A percentile compares a stretch with the other conserved stretches of the same genome.
These are phyloP conservation scores for Curvularia hawaiiensis DNA, from an alignment of 2,329 filamentous ascomycete species.

Conservation along the genomic window DNA sequence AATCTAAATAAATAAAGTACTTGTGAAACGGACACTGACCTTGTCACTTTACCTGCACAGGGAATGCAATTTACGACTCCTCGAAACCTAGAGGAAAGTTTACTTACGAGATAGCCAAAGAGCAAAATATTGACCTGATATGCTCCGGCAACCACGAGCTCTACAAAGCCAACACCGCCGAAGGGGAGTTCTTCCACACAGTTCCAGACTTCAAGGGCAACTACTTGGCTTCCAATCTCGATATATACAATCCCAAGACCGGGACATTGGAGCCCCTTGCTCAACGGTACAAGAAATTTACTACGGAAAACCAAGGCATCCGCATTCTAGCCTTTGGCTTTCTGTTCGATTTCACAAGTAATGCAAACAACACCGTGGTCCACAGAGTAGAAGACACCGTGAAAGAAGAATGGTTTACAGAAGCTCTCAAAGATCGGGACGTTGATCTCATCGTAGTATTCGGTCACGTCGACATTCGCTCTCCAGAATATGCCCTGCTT, in stretches of 20 bases:
- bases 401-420: conserved; percentile 85
- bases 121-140: conserved; percentile 83
- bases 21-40: neutral
- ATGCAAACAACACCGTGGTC: conserved; percentile 89
- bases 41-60: conserved; percentile 58
- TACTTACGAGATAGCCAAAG: conserved; percentile 82
- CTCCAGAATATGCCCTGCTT: conserved; percentile 77
- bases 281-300: conserved; percentile 84
- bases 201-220: conserved; percentile 80
- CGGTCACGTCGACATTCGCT: conserved; percentile 83
- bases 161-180: conserved; percentile 79
- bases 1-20: neutral
- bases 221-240: conserved; percentile 91
- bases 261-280: conserved; percentile 77
- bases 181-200: conserved; percentile 77
- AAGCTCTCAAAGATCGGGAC: conserved; percentile 77
- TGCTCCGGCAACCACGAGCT: conserved; percentile 95
- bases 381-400: conserved; percentile 79
- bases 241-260: conserved; percentile 77
- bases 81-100: conserved; percentile 87
- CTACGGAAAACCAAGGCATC: conserved; percentile 85
- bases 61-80: conserved; percentile 92
- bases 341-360: conserved; percentile 89
- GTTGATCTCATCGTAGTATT: conserved; percentile 85
- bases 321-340: conserved; percentile 90